phyloP scores from a whole-genome alignment of 371 early-diverging fungal species.

The Haplosporangium sp. region DNA sequence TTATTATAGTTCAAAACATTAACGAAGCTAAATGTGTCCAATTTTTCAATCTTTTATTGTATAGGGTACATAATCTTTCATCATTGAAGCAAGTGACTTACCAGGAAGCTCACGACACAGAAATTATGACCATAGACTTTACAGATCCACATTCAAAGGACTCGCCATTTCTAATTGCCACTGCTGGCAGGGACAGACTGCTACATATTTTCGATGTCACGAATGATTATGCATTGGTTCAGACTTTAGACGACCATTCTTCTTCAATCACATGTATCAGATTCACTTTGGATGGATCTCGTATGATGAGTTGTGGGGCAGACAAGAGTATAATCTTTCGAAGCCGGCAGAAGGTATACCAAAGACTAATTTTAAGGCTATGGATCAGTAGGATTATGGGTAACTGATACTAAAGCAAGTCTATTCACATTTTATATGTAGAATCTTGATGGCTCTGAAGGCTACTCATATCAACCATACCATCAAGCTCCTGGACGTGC shows the following conservation, averaged over 20 bases:
- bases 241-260: constrained; percentile 90
- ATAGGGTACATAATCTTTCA: constrained; percentile 68
- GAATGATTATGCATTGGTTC: constrained; percentile 70
- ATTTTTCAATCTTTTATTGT: background rate
- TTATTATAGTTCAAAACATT: background rate
- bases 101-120: constrained; percentile 88
- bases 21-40: too few species aligned
- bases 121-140: constrained; percentile 84
- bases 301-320: constrained; percentile 84
- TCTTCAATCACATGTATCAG: constrained; percentile 84
- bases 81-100: constrained; percentile 73
- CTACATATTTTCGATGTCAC: constrained; percentile 83
- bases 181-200: constrained; percentile 85
- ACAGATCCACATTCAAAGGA: constrained; percentile 51
- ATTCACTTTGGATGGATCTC: constrained; percentile 73
- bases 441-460: constrained; percentile 25
- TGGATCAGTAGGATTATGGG: too few species aligned
- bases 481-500: constrained; percentile 80
- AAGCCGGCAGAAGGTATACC: constrained; percentile 57
- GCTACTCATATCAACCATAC: constrained; percentile 58
- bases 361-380: too few species aligned
- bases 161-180: constrained; percentile 71
- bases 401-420: too few species aligned
- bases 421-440: constrained; percentile 26
- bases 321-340: constrained; percentile 90